These are phyloP conservation scores for Ceratocystiopsis minuta DNA, from an alignment of 2,329 filamentous ascomycete genomes.

Conservation along the genomic window DNA sequence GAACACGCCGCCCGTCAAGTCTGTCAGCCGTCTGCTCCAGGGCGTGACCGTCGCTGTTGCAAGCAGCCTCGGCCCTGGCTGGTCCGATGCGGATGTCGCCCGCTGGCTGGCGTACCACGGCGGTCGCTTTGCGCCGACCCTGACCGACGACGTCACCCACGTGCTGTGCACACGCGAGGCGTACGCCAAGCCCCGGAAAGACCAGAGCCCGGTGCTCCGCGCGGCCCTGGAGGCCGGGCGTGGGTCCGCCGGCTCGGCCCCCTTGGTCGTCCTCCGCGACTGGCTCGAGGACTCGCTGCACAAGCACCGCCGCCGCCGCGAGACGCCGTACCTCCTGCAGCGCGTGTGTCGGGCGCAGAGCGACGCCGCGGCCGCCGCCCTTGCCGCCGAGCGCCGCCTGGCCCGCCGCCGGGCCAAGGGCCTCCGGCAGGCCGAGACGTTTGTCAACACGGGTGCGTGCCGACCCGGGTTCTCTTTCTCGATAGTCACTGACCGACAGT, in stretches of 20 bases:
- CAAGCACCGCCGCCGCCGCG: constrained; percentile 11
- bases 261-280: constrained; percentile 25
- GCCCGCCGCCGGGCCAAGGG: constrained; percentile 16
- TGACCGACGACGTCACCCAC: constrained; percentile 40
- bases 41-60: constrained; percentile 28
- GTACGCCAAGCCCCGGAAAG: constrained; percentile 21
- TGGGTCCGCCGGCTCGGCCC: neutral
- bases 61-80: constrained; percentile 34
- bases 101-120: constrained; percentile 48
- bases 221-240: neutral
- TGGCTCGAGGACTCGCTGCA: constrained; percentile 33
- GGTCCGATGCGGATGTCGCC: constrained; percentile 36
- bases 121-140: constrained; percentile 31
- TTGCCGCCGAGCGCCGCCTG: constrained; percentile 14
- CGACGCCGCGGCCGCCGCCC: constrained; percentile 5
- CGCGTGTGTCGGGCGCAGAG: constrained; percentile 13
- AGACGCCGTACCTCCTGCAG: constrained; percentile 24
- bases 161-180: constrained; percentile 47
- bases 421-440: constrained; percentile 18
- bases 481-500: constrained; percentile 22
- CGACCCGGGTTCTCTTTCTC: neutral
- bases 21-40: constrained; percentile 8
- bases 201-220: neutral
- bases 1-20: too few relatives aligned
- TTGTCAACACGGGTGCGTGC: constrained; percentile 31